A percentile compares a stretch with the other conserved stretches of the same genome.
phyloP scores from a whole-genome alignment of 257 asterid genomes.

The Paraleonurus japonicus region DNA sequence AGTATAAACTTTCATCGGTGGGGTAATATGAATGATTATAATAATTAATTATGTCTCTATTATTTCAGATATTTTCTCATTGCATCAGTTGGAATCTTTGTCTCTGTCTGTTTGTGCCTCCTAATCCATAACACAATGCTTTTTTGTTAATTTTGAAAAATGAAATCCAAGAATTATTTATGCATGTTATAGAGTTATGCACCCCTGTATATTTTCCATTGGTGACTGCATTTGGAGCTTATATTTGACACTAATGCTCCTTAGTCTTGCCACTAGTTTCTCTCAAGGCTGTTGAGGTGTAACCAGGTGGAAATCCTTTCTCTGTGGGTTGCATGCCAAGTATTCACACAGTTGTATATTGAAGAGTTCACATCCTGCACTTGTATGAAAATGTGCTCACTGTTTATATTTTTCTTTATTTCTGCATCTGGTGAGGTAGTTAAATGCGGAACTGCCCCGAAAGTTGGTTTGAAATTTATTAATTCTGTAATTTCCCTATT shows the following conservation, averaged over 20 bases:
- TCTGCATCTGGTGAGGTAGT: not conserved
- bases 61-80: slow-evolving; percentile 2
- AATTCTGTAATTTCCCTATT: slow-evolving; percentile 3
- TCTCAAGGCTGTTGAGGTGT: slow-evolving; percentile 16
- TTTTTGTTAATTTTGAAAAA: slow-evolving; percentile 9
- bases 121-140: not conserved
- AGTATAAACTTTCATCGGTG: not conserved
- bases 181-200: slow-evolving; percentile 24
- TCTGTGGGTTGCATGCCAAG: not conserved
- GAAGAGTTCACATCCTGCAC: not conserved
- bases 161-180: slow-evolving; percentile 1
- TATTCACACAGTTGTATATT: not conserved
- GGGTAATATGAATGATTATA: not conserved
- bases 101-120: slow-evolving; percentile 9
- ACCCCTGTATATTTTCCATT: not conserved
- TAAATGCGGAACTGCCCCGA: not conserved
- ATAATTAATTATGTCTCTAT: not conserved
- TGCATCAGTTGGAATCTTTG: not conserved
- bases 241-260: slow-evolving; percentile 9
- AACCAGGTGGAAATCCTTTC: not conserved
- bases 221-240: slow-evolving; percentile 15
- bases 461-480: slow-evolving; percentile 21
- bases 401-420: not conserved
- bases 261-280: slow-evolving; percentile 7
- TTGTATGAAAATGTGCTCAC: not conserved